Percentiles rank a stretch among this genome's conserved stretches.
Evolutionary conservation across 163 green algal genomes (phyloP).

Genomic region (Scenedesmus sp.): DNA sequence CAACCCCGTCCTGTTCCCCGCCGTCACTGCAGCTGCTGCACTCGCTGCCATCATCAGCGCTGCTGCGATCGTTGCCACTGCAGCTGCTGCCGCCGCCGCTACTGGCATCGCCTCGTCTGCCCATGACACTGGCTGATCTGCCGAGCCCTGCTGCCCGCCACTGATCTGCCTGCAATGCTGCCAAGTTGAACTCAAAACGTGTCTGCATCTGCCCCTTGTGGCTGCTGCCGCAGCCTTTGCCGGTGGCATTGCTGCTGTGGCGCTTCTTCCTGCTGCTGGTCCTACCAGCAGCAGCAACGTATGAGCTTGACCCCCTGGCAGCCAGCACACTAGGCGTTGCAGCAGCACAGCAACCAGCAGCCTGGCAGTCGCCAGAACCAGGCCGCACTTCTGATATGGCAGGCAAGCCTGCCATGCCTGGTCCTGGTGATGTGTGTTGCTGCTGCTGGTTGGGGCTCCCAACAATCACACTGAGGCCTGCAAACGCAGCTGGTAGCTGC

Average conservation of each 20-base stretch:
- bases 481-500: conserved; percentile 13
- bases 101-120: background rate
- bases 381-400: background rate
- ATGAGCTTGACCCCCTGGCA: background rate
- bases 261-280: background rate
- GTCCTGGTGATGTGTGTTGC: background rate
- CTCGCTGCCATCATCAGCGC: background rate
- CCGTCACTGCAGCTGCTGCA: background rate
- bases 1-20: background rate
- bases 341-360: background rate
- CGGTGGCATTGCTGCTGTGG: background rate
- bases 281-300: background rate
- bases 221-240: background rate
- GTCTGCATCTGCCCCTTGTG: background rate
- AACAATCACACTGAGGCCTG: background rate
- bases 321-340: background rate
- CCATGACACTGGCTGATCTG: background rate
- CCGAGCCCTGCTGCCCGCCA: background rate
- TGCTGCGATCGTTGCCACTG: background rate
- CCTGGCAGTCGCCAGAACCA: background rate
- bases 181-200: background rate
- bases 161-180: background rate
- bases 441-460: background rate
- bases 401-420: background rate
- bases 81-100: background rate